Base-by-base conservation (phyloP, 495 filamentous ascomycete genomes). In the Penicillium soppii region DNA sequence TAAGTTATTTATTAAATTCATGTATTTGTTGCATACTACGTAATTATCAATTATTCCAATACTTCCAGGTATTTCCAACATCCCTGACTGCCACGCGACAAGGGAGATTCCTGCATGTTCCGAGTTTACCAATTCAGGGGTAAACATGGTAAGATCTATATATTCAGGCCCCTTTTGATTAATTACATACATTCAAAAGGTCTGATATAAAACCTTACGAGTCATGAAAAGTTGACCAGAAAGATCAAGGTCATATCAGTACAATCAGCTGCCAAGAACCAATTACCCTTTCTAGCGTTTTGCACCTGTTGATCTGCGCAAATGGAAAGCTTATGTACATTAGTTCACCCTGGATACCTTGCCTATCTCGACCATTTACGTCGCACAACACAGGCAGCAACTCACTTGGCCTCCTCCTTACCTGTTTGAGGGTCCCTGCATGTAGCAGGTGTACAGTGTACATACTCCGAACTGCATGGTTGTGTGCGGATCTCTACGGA, bases 81-180 rank as follows among this genome's bases (percentile, higher is more conserved):
- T 68, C 67, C 60, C 59, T 69, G 64, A 59, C 52, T 51, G 59
- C 59, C 67, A 62, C 47, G 64, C 59, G 56, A 66, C 35, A 47
- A 53, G 25, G 36, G 41, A 46, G 13, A 7, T 44, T 53, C 20
- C 38, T 60, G 57, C 53, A 60, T 35, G 37, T 17, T 32, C 32
- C 7, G 7, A 49, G 4, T 23, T 39, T 20, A 22, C 17, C 19
- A 5, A 7, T 32, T 32, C 36, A 49, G 47, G 47, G 47, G 47
- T 49, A 40, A 41, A 40, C 17, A 39, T 32, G 29, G 29, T 12
- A 12, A 32, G 29, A 32, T 32, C 9, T 27, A n/a, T n/a, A n/a
- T n/a, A n/a, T n/a, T n/a, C n/a, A n/a, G n/a, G n/a, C n/a, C n/a
- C n/a, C n/a, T n/a, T n/a, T n/a, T n/a, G n/a, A n/a, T n/a, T n/a